Evolutionary conservation across 2,329 filamentous ascomycete genomes (phyloP).

Genomic region (Botrytis deweyae): DNA sequence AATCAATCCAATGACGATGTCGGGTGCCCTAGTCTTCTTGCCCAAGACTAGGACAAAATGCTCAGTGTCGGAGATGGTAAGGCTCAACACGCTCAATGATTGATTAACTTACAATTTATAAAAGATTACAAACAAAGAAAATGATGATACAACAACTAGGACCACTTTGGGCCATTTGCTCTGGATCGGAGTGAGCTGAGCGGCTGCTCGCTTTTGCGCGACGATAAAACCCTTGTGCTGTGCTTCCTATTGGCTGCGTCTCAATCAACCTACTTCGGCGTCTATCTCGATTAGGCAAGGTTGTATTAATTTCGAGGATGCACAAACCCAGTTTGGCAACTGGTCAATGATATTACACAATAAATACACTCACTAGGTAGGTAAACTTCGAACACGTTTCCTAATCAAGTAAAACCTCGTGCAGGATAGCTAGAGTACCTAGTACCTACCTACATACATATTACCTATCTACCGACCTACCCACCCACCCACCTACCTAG

Average conservation of each 20-base stretch:
- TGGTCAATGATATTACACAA: neutral
- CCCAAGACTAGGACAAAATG: neutral
- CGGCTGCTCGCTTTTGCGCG: slow-evolving; percentile 34
- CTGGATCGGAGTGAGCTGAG: slow-evolving; percentile 29
- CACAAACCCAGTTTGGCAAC: slow-evolving; percentile 23
- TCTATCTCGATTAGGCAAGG: slow-evolving; percentile 39
- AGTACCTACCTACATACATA: too few species aligned
- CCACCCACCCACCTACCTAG: neutral
- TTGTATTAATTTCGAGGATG: slow-evolving; percentile 27
- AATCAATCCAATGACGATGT: neutral
- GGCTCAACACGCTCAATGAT: neutral
- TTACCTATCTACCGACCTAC: neutral
- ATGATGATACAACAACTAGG: slow-evolving; percentile 1
- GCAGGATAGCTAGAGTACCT: neutral
- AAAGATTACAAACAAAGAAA: neutral
- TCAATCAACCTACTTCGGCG: slow-evolving; percentile 34
- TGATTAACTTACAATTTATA: neutral
- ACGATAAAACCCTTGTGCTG: slow-evolving; percentile 30
- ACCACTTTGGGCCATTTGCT: neutral
- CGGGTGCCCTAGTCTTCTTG: neutral
- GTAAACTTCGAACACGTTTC: neutral
- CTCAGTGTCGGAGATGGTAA: neutral
- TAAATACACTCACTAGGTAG: neutral
- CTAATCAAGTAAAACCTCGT: neutral
- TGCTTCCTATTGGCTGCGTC: slow-evolving; percentile 33